Evolutionary conservation across 2,329 filamentous ascomycete genomes (phyloP).

Genomic region (Ceratocystis cubensis): DNA sequence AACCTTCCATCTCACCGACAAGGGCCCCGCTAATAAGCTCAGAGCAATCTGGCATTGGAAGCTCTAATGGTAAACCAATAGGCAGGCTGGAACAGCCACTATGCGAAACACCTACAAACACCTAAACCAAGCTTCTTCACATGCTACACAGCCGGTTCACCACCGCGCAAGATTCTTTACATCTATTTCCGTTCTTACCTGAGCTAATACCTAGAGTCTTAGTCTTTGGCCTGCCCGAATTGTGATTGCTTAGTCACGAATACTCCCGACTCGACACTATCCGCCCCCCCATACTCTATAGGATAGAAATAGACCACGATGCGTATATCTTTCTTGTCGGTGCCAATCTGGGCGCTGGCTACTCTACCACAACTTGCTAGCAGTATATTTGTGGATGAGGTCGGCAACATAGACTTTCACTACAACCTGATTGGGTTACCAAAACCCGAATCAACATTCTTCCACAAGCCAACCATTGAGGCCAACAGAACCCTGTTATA

Average conservation of each 20-base stretch:
- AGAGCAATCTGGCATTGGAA: slow-evolving; percentile 3
- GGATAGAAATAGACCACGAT: slow-evolving; percentile 1
- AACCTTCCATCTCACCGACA: not conserved
- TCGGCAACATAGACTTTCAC: slow-evolving; percentile 85
- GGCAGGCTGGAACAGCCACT: not conserved
- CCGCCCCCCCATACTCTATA: not conserved
- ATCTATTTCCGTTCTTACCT: not conserved
- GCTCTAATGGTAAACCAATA: not conserved
- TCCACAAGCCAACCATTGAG: slow-evolving; percentile 70
- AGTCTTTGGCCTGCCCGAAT: not conserved
- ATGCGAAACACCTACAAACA: slow-evolving; percentile 1
- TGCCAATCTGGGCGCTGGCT: slow-evolving; percentile 28
- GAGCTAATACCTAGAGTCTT: not conserved
- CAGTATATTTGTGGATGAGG: slow-evolving; percentile 81
- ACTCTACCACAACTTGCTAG: slow-evolving; percentile 30
- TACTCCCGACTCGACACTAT: not conserved
- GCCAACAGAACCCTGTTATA: slow-evolving; percentile 86
- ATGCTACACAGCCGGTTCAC: not conserved
- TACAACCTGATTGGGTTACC: slow-evolving; percentile 77
- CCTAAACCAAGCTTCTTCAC: not conserved
- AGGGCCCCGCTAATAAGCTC: slow-evolving; percentile 5
- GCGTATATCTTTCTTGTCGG: not conserved
- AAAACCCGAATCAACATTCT: slow-evolving; percentile 75
- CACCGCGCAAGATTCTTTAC: not conserved
- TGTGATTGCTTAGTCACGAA: not conserved